A percentile compares a stretch with the other conserved stretches of the same genome.
Evolutionary conservation across 2,329 filamentous ascomycete species (phyloP).

Genomic region (Ceratocystis cacaofunesta): DNA sequence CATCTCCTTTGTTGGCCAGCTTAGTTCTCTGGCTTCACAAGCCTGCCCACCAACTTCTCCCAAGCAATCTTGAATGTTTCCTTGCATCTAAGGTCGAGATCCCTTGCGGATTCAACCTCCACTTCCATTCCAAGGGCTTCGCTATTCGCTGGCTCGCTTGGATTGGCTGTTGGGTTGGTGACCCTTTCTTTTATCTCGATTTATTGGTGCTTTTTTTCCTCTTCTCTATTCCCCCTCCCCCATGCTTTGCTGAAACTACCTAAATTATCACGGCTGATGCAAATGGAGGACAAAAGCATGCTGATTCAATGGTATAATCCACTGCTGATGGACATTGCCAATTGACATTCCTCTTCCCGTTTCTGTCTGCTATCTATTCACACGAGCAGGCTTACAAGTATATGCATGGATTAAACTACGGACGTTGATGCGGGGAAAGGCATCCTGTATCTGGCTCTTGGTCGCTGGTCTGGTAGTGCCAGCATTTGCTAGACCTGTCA

Average conservation of each 20-base stretch:
- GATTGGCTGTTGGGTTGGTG: neutral
- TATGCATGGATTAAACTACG: neutral
- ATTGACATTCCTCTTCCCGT: neutral
- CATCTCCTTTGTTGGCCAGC: neutral
- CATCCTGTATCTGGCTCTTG: neutral
- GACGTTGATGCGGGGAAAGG: neutral
- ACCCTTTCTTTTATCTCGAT: neutral
- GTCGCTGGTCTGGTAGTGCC: neutral
- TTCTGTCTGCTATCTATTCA: neutral
- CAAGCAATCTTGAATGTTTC: neutral
- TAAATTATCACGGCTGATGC: neutral
- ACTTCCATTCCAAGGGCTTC: constrained; percentile 1
- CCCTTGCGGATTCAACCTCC: constrained; percentile 2
- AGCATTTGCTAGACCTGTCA: neutral
- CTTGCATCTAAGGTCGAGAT: neutral
- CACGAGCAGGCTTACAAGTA: neutral
- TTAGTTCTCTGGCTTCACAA: neutral
- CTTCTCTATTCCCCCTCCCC: too few relatives aligned
- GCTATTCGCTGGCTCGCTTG: neutral
- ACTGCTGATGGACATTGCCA: neutral
- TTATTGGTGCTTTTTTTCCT: neutral
- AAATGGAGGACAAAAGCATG: neutral
- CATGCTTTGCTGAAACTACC: neutral
- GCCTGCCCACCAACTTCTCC: neutral
- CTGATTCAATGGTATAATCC: neutral